Evolutionary conservation across 1,284 basidiomycete genomes (phyloP), one percentile per base, ranked within the genome.

Genomic region (Chalciporus sp.): DNA sequence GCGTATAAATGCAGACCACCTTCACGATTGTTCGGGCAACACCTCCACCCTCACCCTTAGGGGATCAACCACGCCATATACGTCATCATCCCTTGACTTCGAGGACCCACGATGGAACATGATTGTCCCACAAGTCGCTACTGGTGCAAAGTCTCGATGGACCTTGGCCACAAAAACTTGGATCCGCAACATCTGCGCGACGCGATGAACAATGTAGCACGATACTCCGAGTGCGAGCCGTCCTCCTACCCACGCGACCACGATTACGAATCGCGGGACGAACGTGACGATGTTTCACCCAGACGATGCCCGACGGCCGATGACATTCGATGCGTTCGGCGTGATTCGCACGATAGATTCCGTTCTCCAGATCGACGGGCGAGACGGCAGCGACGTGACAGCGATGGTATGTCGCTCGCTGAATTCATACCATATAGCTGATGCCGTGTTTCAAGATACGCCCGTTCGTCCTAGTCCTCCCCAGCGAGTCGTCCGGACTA

Each of bases 171-270:
- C 3, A 37, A 51, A n/a, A 29, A 39, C 17, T 7, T 52, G n/a
- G 61, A 61, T 39, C 58, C 62, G 11, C 41, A 12, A 2, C 48
- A 37, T 8, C 56, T 67, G 11, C 57, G 44, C 31, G 61, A 67
- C 27, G 63, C 67, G 10, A 23, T 66, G 43, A 41, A 60, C 35
- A 65, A 58, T 2, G 64, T 67, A 57, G 53, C 61, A 55, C 61
- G 57, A 57, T 65, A 68, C 39, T 56, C 35, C n/a, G n/a, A n/a
- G n/a, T n/a, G n/a, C n/a, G n/a, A n/a, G 66, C 16, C 12, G 7
- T 45, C 53, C n/a, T 46, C 63, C 26, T 66, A 61, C 27, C 7
- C 29, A 10, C 47, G 54, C 16, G 27, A 4, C 1, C 42, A 33
- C 0, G 23, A 2, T 0, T 35, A 35, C 1, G 17, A 23, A 28